Evolutionary conservation across 371 early-diverging fungal genomes (phyloP).

Genomic region (Circinella umbellata): DNA sequence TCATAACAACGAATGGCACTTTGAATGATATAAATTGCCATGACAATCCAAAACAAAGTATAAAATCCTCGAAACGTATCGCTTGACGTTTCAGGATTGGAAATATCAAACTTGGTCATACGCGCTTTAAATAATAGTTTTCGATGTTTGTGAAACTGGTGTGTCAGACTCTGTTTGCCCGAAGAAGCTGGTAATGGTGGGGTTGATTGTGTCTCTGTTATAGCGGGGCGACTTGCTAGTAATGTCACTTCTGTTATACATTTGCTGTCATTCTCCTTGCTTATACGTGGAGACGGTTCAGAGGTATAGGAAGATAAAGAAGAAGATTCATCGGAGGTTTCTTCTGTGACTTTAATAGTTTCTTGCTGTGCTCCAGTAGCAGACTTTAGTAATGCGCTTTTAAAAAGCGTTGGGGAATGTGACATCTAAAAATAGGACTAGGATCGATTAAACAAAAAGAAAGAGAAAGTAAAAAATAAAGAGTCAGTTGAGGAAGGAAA

Average conservation of each 20-base stretch:
- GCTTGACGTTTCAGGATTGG: constrained; percentile 49
- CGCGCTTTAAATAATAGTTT: constrained; percentile 46
- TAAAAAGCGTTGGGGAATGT: constrained; percentile 16
- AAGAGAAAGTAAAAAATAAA: not conserved
- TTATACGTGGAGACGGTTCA: not conserved
- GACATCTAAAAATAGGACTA: constrained; percentile 2
- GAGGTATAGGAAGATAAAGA: constrained; percentile 3
- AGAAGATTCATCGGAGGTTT: constrained; percentile 13
- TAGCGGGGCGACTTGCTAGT: not conserved
- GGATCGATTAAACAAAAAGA: no score
- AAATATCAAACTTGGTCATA: constrained; percentile 46
- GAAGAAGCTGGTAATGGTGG: not conserved
- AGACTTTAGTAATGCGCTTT: constrained; percentile 14
- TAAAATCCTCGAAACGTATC: constrained; percentile 86
- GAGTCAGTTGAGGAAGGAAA: not conserved
- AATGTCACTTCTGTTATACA: no score
- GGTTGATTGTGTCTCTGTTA: constrained; percentile 3
- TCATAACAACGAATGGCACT: constrained; percentile 73
- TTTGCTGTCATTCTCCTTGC: not conserved
- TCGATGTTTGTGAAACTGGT: constrained; percentile 26
- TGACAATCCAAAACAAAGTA: constrained; percentile 90
- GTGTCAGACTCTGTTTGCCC: not conserved
- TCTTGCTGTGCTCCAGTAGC: not conserved
- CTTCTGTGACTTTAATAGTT: not conserved
- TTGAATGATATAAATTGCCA: constrained; percentile 78